Percentiles rank a stretch among this genome's conserved stretches.
phyloP scores from a whole-genome alignment of 192 early-diverging fungal species.

The Coemansia sp. region DNA sequence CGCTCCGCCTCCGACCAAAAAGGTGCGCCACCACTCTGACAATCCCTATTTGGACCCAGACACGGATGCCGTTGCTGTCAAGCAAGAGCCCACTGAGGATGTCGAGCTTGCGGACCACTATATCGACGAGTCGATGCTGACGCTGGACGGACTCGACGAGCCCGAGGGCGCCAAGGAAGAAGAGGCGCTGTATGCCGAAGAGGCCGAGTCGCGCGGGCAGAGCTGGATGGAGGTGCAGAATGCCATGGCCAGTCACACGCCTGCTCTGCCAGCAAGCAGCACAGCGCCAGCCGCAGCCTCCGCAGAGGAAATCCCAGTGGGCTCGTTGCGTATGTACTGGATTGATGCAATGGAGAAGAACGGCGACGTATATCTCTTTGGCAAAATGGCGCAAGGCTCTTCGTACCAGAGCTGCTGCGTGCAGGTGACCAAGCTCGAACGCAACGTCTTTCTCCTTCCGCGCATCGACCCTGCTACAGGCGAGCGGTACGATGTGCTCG shows the following conservation, averaged over 20 bases:
- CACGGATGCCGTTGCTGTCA: background rate
- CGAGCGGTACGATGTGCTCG: constrained; percentile 37
- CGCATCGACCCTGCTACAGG: constrained; percentile 57
- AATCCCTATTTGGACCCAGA: constrained; percentile 20
- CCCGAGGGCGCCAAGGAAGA: background rate
- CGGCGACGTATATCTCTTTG: constrained; percentile 89
- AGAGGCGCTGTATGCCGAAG: constrained; percentile 24
- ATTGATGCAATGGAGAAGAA: constrained; percentile 87
- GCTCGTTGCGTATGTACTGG: constrained; percentile 78
- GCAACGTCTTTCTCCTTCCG: constrained; percentile 95
- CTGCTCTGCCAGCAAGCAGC: background rate
- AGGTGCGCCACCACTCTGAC: constrained; percentile 15
- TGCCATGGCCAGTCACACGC: constrained; percentile 18
- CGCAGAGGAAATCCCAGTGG: background rate
- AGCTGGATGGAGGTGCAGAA: constrained; percentile 53
- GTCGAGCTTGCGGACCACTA: constrained; percentile 6
- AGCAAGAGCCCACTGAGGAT: constrained; percentile 7
- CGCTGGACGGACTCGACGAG: constrained; percentile 26
- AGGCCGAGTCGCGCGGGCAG: constrained; percentile 27
- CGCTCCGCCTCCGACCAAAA: constrained; percentile 24
- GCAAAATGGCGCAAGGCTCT: constrained; percentile 65
- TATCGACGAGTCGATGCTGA: constrained; percentile 18
- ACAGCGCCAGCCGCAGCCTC: background rate
- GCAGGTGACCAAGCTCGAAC: constrained; percentile 73
- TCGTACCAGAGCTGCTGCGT: constrained; percentile 78